Base-by-base conservation (phyloP, 192 early-diverging fungal species). In the Linnemannia elongata region DNA sequence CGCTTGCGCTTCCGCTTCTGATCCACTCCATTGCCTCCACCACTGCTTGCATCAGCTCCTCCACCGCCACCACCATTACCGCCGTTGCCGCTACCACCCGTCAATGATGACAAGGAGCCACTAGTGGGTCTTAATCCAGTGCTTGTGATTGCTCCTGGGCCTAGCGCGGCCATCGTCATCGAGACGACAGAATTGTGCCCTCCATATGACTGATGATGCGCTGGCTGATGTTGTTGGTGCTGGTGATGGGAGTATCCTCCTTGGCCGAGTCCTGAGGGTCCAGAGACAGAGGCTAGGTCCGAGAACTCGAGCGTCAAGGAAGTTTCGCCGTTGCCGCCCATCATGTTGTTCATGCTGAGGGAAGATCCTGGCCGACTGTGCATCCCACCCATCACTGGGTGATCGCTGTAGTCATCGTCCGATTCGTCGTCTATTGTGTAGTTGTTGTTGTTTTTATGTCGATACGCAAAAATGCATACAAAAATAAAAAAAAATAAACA, bases 1-100 rank as follows among this genome's bases (percentile, higher is more conserved):
- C 92, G 81, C 68, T 91, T 90, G 9, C 92, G 89, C 49, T 90
- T 90, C 45, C 90, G 75, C 79, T 89, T 89, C 39, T 72, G 81
- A 20, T 88, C 89, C 17, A 52, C 57, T 27, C 70, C 70, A 41
- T 30, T 52, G 13, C 60, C 60, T 15, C 60, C 60, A 63, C 27
- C 60, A 5, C 49, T 22, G 49, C 44, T 15, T 60, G n/a, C 57
- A 60, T 66, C 60, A 66, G 2, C 60, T 66, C 60, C 60, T 12
- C 60, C 60, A 4, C 54, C 24, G 10, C n/a, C 30, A 33, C 60
- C 60, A 33, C 12, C 30, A 33, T n/a, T n/a, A n/a, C n/a, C n/a
- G n/a, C n/a, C n/a, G n/a, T n/a, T n/a, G n/a, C 60, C n/a, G 9
- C 24, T 30, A 33, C 60, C 60, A 13, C 60, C 27, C 2, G 60